Evolutionary conservation across 169 alveolate species (phyloP).

Genomic region (Cyclospora cayetanensis): DNA sequence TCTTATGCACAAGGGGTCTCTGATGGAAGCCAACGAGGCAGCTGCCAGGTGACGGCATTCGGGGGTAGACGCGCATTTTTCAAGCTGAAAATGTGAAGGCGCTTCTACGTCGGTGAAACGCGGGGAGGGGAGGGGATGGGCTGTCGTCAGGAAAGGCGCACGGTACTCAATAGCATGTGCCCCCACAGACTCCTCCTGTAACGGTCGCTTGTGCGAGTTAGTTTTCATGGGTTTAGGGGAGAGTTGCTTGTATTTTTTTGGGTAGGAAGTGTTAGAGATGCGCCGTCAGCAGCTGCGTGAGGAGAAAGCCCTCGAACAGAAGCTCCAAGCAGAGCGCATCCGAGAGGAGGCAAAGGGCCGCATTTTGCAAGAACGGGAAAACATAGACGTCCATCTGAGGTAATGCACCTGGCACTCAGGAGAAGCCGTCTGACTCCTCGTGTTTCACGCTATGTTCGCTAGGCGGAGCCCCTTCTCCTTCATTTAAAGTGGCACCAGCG

Average conservation of each 20-base stretch:
- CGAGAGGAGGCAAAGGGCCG: constrained; percentile 78
- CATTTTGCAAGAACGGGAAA: constrained; percentile 87
- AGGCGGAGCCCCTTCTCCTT: too few species aligned
- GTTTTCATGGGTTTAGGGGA: neutral
- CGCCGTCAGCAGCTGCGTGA: constrained; percentile 75
- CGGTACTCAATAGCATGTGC: too few species aligned
- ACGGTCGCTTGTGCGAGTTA: neutral
- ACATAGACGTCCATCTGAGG: constrained; percentile 86
- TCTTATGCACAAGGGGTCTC: too few species aligned
- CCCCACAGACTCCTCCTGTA: neutral
- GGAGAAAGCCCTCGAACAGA: constrained; percentile 81
- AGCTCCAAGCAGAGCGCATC: constrained; percentile 77
- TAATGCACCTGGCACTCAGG: too few species aligned
- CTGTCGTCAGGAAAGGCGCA: too few species aligned
- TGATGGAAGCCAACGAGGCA: too few species aligned
- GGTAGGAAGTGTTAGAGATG: constrained; percentile 76
- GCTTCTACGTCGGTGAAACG: too few species aligned
- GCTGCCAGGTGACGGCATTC: too few species aligned
- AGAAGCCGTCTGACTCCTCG: neutral
- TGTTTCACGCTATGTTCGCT: neutral
- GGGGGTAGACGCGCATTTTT: too few species aligned
- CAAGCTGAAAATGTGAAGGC: too few species aligned
- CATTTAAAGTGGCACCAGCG: too few species aligned
- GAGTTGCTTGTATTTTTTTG: neutral
- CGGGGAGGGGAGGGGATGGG: too few species aligned